Evolutionary conservation across 78 protist species (phyloP), one percentile per base, ranked within the genome.

Genomic region (Emiliania huxleyi): DNA sequence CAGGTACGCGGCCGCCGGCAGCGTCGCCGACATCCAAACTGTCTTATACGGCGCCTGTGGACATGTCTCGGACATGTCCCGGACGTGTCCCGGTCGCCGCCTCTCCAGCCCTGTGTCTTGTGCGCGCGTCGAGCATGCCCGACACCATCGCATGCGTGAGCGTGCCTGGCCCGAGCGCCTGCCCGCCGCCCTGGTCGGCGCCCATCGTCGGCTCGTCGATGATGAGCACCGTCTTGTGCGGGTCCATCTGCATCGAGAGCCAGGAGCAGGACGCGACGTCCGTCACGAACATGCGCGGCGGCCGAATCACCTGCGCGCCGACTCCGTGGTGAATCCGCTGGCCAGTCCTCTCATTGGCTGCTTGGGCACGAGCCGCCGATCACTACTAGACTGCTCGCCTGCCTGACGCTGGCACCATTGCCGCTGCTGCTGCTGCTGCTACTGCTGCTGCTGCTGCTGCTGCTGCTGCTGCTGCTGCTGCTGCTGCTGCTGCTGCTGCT

Each of bases 121-220:
- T n/a, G n/a, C n/a, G n/a, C n/a, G 83, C 25, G 25, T 19, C 83
- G 83, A 73, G 83, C 83, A 73, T 73, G 43, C 43, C 44, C 38
- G 40, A 6, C 23, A 37, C 43, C 83, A 73, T 73, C 44, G 23
- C 1, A 18, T 29, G n/a, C 29, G 83, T 73, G 43, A 73, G 21
- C 38, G 83, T 22, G 25, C 15, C 5, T 21, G 3, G 29, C 83
- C 43, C 43, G 43, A 25, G 83, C 83, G 83, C 83, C 83, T 52
- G 62, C 43, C 83, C 83, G 83, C 23, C 26, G 43, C 35, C 25
- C 43, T 73, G 83, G 43, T 73, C 83, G 44, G 83, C 25, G 43
- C 83, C 83, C 83, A 73, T 73, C 33, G 83, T 73, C 43, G 83
- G 83, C 83, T 73, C 83, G 83, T 73, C 83, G 43, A 73, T 19